Evolutionary conservation across 768 basidiomycete genomes (phyloP), one percentile per base, ranked within the genome.

Genomic region (Fomitopsis serialis): DNA sequence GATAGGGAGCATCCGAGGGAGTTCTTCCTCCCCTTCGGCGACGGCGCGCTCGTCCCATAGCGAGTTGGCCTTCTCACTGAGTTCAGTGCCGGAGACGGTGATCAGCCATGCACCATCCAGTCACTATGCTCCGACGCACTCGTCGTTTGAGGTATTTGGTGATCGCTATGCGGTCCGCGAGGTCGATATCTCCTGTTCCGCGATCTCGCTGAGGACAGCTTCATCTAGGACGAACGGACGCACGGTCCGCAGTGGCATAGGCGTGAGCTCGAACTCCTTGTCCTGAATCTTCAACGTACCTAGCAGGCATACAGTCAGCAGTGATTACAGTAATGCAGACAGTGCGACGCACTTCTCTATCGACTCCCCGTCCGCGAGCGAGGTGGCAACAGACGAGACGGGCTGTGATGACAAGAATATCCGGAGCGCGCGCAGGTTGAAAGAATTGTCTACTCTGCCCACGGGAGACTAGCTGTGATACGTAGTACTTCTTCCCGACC

Each of bases 381-480:
- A 92, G 1, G 97, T 99, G 0, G 97, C 97, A 2, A 99, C 85
- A 0, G 89, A 91, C 0, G 92, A 95, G 1, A 97, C 97, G 3
- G 97, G 97, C 68, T 99, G 97, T n/a, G n/a, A n/a, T n/a, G n/a
- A n/a, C n/a, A n/a, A n/a, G n/a, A n/a, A n/a, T n/a, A n/a, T n/a
- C n/a, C n/a, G n/a, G n/a, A n/a, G n/a, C n/a, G n/a, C n/a, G n/a
- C n/a, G n/a, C n/a, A n/a, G n/a, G n/a, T n/a, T n/a, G n/a, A n/a
- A n/a, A n/a, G n/a, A n/a, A n/a, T n/a, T n/a, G n/a, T n/a, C n/a
- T n/a, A n/a, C n/a, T n/a, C n/a, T n/a, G n/a, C n/a, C n/a, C n/a
- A n/a, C n/a, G n/a, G n/a, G n/a, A n/a, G n/a, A n/a, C n/a, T n/a
- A n/a, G n/a, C n/a, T n/a, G n/a, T 2, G 86, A 81, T 63, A 99